phyloP scores from a whole-genome alignment of 1,139 yeast genomes.

The Suhomyces atakaporum region DNA sequence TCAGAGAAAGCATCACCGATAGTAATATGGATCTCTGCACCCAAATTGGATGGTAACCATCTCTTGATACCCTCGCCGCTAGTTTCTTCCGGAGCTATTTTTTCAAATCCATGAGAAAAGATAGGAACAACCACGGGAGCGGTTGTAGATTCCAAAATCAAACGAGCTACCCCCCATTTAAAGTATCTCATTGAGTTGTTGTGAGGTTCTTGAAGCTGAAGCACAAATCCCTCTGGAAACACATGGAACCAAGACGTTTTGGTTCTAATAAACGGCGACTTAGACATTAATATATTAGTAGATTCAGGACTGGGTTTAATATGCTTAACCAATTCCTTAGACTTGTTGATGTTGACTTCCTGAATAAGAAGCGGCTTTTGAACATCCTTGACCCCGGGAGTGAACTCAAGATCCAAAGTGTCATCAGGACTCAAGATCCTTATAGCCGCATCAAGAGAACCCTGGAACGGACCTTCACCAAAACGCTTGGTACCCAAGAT shows the following conservation, averaged over 20 bases:
- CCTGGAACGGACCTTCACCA: conserved; percentile 93
- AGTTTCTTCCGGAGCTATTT: conserved; percentile 77
- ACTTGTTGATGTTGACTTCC: conserved; percentile 26
- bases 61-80: conserved; percentile 56
- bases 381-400: conserved; percentile 33
- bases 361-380: conserved; percentile 35
- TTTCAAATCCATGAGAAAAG: conserved; percentile 83
- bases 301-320: conserved; percentile 35
- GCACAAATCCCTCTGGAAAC: conserved; percentile 93
- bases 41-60: conserved; percentile 64
- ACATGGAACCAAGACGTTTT: conserved; percentile 90
- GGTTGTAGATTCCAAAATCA: conserved; percentile 76
- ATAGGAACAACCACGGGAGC: conserved; percentile 92
- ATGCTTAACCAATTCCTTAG: conserved; percentile 24
- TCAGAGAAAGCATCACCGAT: conserved; percentile 77
- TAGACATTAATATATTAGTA: conserved; percentile 37
- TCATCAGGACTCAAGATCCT: conserved; percentile 80
- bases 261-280: conserved; percentile 52
- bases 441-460: conserved; percentile 86
- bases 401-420: conserved; percentile 57
- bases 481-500: conserved; percentile 82
- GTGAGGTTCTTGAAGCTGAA: conserved; percentile 80
- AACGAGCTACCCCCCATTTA: conserved; percentile 91
- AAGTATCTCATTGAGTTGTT: conserved; percentile 82
- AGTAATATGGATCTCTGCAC: conserved; percentile 66